These are phyloP conservation scores for Saccharomycopsis sp. DNA, from an alignment of 805 yeast species.

Conservation along the genomic window DNA sequence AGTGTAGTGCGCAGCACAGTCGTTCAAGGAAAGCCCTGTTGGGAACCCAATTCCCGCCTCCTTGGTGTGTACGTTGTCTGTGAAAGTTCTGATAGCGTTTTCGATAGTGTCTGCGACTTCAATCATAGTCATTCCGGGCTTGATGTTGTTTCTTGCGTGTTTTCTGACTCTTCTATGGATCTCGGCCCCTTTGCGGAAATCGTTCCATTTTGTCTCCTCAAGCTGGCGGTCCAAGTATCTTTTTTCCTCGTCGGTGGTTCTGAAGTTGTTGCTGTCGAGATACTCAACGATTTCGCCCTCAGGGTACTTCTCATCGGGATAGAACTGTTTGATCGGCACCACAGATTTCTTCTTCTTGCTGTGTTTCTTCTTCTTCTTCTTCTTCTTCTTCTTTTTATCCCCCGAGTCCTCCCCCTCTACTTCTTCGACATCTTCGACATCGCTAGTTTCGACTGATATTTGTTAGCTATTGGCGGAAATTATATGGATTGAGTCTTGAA, in stretches of 20 bases:
- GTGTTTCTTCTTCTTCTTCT: constrained; percentile 54
- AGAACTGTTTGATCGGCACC: constrained; percentile 58
- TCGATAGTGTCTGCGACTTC: constrained; percentile 89
- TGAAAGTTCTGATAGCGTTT: constrained; percentile 67
- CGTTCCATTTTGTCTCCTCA: constrained; percentile 62
- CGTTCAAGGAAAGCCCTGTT: constrained; percentile 90
- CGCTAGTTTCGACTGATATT: constrained; percentile 3
- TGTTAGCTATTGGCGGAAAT: background rate
- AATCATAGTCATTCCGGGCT: constrained; percentile 89
- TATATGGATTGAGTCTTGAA: background rate
- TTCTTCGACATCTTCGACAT: constrained; percentile 4
- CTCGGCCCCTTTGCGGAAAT: constrained; percentile 93
- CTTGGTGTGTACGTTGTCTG: constrained; percentile 42
- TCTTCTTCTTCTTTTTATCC: constrained; percentile 30
- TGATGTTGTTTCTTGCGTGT: constrained; percentile 62
- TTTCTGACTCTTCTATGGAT: constrained; percentile 87
- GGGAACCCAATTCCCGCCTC: constrained; percentile 95
- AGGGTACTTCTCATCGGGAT: constrained; percentile 69
- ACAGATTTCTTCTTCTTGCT: constrained; percentile 48
- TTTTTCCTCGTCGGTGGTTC: constrained; percentile 83
- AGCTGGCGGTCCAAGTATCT: constrained; percentile 66
- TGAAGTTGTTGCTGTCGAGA: constrained; percentile 51
- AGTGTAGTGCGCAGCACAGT: constrained; percentile 96
- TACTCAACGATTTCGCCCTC: constrained; percentile 86
- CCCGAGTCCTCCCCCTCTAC: constrained; percentile 9